Evolutionary conservation across 2,329 filamentous ascomycete species (phyloP), one percentile per base, ranked within the genome.

Genomic region (Arthrinium phaeospermum): DNA sequence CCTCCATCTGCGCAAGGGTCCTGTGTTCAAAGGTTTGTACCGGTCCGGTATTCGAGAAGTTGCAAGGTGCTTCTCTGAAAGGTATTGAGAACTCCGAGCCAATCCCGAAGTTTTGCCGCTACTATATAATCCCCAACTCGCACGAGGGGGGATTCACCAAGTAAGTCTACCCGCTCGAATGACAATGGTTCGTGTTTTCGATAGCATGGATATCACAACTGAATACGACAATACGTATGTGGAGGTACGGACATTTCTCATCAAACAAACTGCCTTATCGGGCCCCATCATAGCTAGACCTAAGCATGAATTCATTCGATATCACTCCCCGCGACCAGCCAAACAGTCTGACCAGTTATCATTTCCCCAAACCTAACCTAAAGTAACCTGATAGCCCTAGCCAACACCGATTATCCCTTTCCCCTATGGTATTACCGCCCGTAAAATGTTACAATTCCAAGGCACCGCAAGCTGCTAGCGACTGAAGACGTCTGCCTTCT

Each of bases 1-100:
- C 73, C 71, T 80, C 77, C 80, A 81, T 81, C 68, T 71, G 72
- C 69, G 69, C 53, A 49, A 51, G 34, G 53, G 13, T 30, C 4
- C 16, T 44, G 30, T 61, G 49, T 27, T 61, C 2, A 16, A 47
- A 68, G 10, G 19, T 64, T 12, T 64, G 34, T 14, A 4, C 19
- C 57, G 34, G 10, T 64, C 19, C 34, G 57, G 34, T n/a, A 12
- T n/a, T 41, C 8, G 19, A 34, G 34, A 41, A 64, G 57, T 24
- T 41, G 4, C 30, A 64, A 64, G 34, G 57, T 41, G 57, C 19
- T 64, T 64, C 57, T 64, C 57, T 64, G 57, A 41, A 64, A 64
- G 57, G 34, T 41, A 37, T 34, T 64, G 34, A 34, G 19, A 64
- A 34, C 57, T 64, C 34, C 34, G 57, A 64, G 30, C 41, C 34